phyloP scores from a whole-genome alignment of 352 stramenopile genomes.

The Stephanocyclus meneghinianus region DNA sequence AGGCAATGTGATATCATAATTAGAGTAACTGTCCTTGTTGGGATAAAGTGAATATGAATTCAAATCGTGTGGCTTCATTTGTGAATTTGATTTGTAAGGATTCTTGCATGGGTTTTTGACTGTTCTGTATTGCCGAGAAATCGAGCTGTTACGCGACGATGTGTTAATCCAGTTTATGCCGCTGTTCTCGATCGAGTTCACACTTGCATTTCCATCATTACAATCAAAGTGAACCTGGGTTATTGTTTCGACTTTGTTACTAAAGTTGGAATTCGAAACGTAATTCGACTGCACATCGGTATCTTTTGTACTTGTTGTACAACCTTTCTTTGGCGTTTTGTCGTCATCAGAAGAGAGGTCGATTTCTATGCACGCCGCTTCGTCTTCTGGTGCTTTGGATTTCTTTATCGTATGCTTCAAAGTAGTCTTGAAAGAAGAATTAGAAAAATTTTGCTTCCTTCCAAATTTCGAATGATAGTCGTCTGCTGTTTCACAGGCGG shows the following conservation, averaged over 20 bases:
- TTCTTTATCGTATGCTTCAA: background rate
- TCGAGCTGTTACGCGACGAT: background rate
- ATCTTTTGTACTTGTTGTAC: background rate
- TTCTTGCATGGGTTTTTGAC: conserved; percentile 5
- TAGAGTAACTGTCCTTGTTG: background rate
- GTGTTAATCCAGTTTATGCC: background rate
- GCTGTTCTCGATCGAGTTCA: background rate
- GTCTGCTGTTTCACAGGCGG: background rate
- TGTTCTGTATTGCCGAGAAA: background rate
- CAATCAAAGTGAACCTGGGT: conserved; percentile 7
- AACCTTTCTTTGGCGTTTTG: background rate
- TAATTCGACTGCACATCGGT: background rate
- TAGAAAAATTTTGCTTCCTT: background rate
- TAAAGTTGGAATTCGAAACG: conserved; percentile 4
- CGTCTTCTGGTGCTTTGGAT: background rate
- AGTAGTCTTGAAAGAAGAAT: background rate
- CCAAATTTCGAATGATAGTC: background rate
- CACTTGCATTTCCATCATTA: background rate
- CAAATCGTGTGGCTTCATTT: background rate
- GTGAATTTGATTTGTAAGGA: conserved; percentile 6
- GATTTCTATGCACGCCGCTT: conserved; percentile 4
- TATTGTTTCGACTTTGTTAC: background rate
- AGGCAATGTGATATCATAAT: background rate
- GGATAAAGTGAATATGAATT: background rate
- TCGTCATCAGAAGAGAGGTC: background rate